Percentiles rank a stretch among this genome's conserved stretches.
phyloP scores from a whole-genome alignment of 306 rosid genomes.

The Elaeagnus macrophylla region DNA sequence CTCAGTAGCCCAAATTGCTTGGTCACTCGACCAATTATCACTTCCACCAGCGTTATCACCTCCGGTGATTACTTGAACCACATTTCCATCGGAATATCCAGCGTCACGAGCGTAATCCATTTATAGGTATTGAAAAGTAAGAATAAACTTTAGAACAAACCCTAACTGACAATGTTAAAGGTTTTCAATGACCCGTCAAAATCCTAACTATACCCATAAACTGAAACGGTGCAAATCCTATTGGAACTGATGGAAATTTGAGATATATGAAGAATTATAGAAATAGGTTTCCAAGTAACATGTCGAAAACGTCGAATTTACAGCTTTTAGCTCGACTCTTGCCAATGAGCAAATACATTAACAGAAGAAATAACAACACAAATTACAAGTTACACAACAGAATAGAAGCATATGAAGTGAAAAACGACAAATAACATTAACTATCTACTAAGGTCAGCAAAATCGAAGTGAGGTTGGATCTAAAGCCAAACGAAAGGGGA shows the following conservation, averaged over 20 bases:
- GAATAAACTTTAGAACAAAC: conserved; percentile 11
- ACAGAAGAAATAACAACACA: not conserved
- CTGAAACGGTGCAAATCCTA: conserved; percentile 9
- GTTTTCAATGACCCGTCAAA: not conserved
- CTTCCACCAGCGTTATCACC: conserved; percentile 28
- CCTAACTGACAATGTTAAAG: conserved; percentile 13
- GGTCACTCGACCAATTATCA: conserved; percentile 72
- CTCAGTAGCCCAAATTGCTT: conserved; percentile 89
- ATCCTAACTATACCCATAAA: conserved; percentile 8
- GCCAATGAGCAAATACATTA: not conserved
- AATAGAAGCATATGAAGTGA: conserved; percentile 3
- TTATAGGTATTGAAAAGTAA: too few species aligned
- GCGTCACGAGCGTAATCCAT: conserved; percentile 68
- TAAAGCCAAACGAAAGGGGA: conserved; percentile 12
- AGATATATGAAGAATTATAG: conserved; percentile 1
- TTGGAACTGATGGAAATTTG: not conserved
- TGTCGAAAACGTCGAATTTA: conserved; percentile 4
- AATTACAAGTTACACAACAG: conserved; percentile 3
- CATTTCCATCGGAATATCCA: conserved; percentile 32
- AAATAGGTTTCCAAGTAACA: conserved; percentile 14
- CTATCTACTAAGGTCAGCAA: conserved; percentile 11
- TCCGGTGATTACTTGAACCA: conserved; percentile 68
- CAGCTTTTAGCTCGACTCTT: not conserved
- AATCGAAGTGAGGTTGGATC: conserved; percentile 22
- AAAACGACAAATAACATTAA: not conserved